Base-by-base conservation (phyloP, 2,329 filamentous ascomycete genomes). In the Colletotrichum kahawae region DNA sequence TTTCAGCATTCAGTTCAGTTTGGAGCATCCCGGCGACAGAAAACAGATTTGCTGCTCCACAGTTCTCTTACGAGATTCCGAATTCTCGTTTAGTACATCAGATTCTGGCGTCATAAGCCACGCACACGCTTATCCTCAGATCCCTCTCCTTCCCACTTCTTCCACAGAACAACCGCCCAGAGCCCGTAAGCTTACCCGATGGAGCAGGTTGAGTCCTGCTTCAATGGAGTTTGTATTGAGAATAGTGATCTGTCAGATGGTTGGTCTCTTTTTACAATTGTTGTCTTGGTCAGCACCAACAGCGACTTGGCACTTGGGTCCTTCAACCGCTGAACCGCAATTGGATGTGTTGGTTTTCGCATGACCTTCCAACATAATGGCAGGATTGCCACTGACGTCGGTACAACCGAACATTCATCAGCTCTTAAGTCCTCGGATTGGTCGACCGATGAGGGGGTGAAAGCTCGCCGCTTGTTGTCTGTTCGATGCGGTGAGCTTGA, bases 1-100 rank as follows among this genome's bases (percentile, higher is more conserved):
- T 51, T 12, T n/a, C n/a, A 0, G 43, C 43, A 4, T 24, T 21
- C 10, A 24, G 12, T 21, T 51, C 4, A 21, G 10, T 51, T 51
- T 24, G 3, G 13, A 13, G n/a, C 3, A 13, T 13, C 10, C 10
- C n/a, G 21, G 43, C n/a, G 10, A 51, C 5, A 21, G 43, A n/a
- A 51, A 4, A 51, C n/a, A 4, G 3, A 21, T 2, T 51, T 51
- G 3, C n/a, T 21, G n/a, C n/a, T 13, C 0, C n/a, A 7, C 10
- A 21, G 10, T 4, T 12, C n/a, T 51, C 43, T 51, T 21, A 51
- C 43, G 43, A 51, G 43, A 21, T 51, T 51, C n/a, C 0, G 43
- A 5, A 51, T 51, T 51, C 43, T 51, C 43, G 43, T 51, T 51
- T 13, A 51, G n/a, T 13, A 51, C 43, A 13, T 51, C 43, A 21